Percentiles rank a stretch among this genome's conserved stretches.
Evolutionary conservation across 139 green algal species (phyloP).

Genomic region (Micromonas pusilla): DNA sequence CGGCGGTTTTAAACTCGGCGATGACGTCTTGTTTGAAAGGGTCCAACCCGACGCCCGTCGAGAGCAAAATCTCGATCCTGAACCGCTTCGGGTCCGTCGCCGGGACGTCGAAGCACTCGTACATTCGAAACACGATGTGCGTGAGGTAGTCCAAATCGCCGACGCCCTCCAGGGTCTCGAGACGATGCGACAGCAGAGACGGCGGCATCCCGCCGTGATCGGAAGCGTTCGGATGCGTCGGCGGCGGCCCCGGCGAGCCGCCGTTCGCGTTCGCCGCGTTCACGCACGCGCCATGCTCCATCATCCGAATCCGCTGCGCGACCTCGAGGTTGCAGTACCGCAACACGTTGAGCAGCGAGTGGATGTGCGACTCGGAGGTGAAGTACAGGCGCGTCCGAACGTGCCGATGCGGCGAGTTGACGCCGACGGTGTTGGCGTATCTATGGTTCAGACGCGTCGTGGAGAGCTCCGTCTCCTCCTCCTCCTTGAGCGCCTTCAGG

Average conservation of each 20-base stretch:
- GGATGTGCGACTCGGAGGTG: conserved; percentile 89
- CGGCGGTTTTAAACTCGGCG: neutral
- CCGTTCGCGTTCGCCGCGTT: neutral
- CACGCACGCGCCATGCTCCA: neutral
- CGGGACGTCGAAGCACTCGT: conserved; percentile 75
- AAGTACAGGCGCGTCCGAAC: conserved; percentile 98
- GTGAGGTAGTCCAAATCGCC: conserved; percentile 94
- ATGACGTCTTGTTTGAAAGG: conserved; percentile 7
- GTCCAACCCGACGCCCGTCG: neutral
- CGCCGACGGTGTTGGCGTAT: conserved; percentile 77
- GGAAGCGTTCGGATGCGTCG: neutral
- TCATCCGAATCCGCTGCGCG: conserved; percentile 24
- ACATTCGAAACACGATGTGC: conserved; percentile 88
- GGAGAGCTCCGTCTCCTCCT: conserved; percentile 49
- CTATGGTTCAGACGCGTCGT: conserved; percentile 48
- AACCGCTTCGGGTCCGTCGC: conserved; percentile 8
- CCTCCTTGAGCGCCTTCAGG: conserved; percentile 19
- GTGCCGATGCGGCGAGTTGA: conserved; percentile 90
- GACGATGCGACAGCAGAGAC: conserved; percentile 20
- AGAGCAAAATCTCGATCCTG: conserved; percentile 20
- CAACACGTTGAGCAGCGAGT: conserved; percentile 91
- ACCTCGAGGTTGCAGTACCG: conserved; percentile 61
- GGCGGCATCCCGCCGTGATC: conserved; percentile 1
- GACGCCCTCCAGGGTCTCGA: conserved; percentile 45
- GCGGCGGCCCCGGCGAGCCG: neutral